phyloP scores from a whole-genome alignment of 1,139 yeast species.

The Zygosaccharomyces sapae region DNA sequence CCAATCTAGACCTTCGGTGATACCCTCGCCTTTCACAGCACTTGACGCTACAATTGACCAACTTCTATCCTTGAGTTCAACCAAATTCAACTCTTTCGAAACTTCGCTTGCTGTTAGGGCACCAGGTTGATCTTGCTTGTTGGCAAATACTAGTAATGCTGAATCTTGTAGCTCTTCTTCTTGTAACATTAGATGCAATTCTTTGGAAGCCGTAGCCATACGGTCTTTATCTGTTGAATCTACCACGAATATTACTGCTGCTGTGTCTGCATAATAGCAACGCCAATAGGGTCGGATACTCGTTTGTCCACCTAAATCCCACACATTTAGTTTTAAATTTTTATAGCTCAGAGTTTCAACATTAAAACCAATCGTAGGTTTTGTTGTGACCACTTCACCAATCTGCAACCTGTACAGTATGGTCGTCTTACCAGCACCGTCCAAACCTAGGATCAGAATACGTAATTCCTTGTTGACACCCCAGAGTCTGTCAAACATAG shows the following conservation, averaged over 20 bases:
- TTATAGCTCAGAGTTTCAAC: conserved; percentile 91
- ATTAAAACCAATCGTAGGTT: conserved; percentile 95
- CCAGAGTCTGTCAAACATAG: conserved; percentile 82
- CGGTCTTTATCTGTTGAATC: conserved; percentile 96
- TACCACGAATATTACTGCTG: conserved; percentile 93
- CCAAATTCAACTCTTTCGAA: conserved; percentile 76
- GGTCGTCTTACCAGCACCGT: conserved; percentile 98
- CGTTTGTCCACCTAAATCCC: conserved; percentile 97
- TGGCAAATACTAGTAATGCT: conserved; percentile 90
- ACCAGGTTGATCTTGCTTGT: conserved; percentile 95
- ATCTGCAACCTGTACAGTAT: conserved; percentile 85
- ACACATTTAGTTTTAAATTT: conserved; percentile 80
- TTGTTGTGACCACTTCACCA: conserved; percentile 92
- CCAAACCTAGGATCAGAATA: conserved; percentile 85
- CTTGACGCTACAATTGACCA: conserved; percentile 98
- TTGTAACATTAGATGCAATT: conserved; percentile 81
- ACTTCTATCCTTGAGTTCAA: conserved; percentile 88
- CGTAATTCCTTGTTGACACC: conserved; percentile 87
- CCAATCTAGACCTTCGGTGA: conserved; percentile 97
- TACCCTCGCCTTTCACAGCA: conserved; percentile 94
- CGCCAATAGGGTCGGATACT: conserved; percentile 97
- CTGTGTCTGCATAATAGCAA: conserved; percentile 92
- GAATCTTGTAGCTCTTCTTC: conserved; percentile 91
- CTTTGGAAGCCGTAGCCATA: conserved; percentile 80
- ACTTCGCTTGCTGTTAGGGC: conserved; percentile 95